phyloP scores from a whole-genome alignment of 2,329 filamentous ascomycete species.

The Aspergillus tanneri region DNA sequence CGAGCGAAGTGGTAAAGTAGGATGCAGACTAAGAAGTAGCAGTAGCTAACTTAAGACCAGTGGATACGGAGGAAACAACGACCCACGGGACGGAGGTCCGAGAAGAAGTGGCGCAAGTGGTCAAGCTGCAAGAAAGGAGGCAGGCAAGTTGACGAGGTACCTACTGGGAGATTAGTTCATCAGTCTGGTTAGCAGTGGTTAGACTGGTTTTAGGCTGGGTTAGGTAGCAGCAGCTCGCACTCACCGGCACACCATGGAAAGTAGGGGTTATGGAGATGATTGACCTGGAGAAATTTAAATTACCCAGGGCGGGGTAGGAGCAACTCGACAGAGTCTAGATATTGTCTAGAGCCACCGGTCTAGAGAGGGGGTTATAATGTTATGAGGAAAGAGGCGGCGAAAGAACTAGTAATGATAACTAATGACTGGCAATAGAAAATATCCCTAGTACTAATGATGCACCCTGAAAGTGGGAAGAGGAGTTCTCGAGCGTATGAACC shows the following conservation, averaged over 20 bases:
- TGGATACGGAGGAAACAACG: constrained; percentile 16
- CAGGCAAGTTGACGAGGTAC: not conserved
- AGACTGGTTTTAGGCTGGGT: constrained; percentile 1
- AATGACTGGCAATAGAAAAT: not conserved
- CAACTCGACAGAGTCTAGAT: constrained; percentile 17
- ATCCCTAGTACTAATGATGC: not conserved
- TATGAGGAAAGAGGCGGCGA: not conserved
- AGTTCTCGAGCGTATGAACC: too few relatives aligned
- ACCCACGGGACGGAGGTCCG: constrained; percentile 27
- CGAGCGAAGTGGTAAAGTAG: constrained; percentile 2
- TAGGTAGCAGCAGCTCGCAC: not conserved
- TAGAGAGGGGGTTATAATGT: constrained; percentile 8
- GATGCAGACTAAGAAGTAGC: constrained; percentile 18
- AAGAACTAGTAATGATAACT: not conserved
- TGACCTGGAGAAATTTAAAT: constrained; percentile 2
- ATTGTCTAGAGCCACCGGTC: constrained; percentile 14
- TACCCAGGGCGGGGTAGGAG: constrained; percentile 17
- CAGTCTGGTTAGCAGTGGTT: too few relatives aligned
- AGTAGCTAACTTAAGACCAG: constrained; percentile 21
- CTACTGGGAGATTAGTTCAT: not conserved
- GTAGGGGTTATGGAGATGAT: not conserved
- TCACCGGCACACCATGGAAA: too few relatives aligned
- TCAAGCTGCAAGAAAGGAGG: constrained; percentile 9
- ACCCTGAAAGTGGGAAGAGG: not conserved
- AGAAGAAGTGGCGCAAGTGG: constrained; percentile 26